Percentiles rank a stretch among this genome's conserved stretches.
Conservation (phyloP, 208 protist genomes). For the Herpetomonas muscarum region DNA sequence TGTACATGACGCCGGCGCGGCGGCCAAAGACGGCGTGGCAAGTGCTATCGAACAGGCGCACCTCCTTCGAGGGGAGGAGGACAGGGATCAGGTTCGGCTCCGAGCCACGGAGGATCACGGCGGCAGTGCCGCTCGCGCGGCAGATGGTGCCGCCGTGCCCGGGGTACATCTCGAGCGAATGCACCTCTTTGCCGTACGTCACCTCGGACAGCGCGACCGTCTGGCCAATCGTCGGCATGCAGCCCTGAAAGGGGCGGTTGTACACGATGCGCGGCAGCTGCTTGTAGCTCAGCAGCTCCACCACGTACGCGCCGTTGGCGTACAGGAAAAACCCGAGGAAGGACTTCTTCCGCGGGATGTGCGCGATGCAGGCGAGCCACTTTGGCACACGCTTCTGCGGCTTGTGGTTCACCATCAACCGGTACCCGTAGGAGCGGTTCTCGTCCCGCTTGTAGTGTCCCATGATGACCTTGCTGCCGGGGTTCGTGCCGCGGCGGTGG, state of each 20-base stretch:
- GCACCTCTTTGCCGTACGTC: conserved; percentile 89
- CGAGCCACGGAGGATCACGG: conserved; percentile 81
- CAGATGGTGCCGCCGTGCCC: conserved; percentile 82
- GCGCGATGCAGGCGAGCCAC: conserved; percentile 86
- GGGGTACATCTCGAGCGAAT: conserved; percentile 91
- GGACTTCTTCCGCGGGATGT: conserved; percentile 70
- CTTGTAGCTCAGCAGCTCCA: conserved; percentile 90
- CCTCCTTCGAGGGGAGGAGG: conserved; percentile 89
- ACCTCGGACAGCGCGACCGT: conserved; percentile 84
- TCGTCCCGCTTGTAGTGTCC: conserved; percentile 87
- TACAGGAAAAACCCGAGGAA: conserved; percentile 91
- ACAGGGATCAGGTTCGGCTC: conserved; percentile 87
- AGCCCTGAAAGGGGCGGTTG: conserved; percentile 85
- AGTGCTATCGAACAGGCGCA: conserved; percentile 85
- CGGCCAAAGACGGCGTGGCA: conserved; percentile 87
- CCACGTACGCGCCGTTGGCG: conserved; percentile 89
- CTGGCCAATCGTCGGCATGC: conserved; percentile 87
- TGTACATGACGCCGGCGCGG: conserved; percentile 88
- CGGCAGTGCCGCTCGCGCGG: conserved; percentile 79
- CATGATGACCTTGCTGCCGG: conserved; percentile 76
- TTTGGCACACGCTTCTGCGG: conserved; percentile 88
- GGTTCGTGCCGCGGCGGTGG: conserved; percentile 85
- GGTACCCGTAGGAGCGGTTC: conserved; percentile 67
- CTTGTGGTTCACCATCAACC: conserved; percentile 86
- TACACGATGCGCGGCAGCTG: conserved; percentile 89